phyloP scores from a whole-genome alignment of 768 basidiomycete species.

The Lanmaoa pseudosensibilis region DNA sequence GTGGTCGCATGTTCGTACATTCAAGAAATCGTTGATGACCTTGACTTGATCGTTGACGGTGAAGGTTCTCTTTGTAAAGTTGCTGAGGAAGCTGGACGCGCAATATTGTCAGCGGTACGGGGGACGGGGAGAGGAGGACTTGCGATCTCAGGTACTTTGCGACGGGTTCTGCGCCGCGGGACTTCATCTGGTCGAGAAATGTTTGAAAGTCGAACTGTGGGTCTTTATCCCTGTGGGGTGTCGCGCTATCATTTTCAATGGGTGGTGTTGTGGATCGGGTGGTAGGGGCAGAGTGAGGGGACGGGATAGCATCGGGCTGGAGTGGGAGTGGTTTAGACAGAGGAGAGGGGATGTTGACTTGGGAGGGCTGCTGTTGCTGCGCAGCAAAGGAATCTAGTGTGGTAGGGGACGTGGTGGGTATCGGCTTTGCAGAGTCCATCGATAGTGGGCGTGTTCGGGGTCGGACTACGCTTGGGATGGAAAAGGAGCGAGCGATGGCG shows the following conservation, averaged over 20 bases:
- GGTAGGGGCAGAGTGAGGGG: conserved; percentile 16
- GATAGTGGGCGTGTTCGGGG: conserved; percentile 3
- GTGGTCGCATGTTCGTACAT: conserved; percentile 41
- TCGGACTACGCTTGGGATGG: conserved; percentile 45
- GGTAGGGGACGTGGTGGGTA: conserved; percentile 2
- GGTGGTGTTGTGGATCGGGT: conserved; percentile 28
- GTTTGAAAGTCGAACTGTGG: conserved; percentile 87
- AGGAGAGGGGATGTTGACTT: not conserved
- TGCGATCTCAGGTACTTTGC: conserved; percentile 95
- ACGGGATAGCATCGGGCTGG: not conserved
- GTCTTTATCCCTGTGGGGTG: conserved; percentile 37
- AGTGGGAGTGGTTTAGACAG: not conserved
- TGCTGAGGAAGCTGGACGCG: conserved; percentile 76
- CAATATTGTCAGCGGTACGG: not conserved
- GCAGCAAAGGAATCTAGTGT: not conserved
- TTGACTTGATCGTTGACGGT: conserved; percentile 92
- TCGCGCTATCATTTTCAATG: conserved; percentile 7
- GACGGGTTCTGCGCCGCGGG: conserved; percentile 83
- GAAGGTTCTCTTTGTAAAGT: conserved; percentile 89
- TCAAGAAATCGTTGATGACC: conserved; percentile 91
- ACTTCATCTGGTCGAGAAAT: conserved; percentile 94
- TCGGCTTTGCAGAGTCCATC: conserved; percentile 5
- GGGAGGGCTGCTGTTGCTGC: conserved; percentile 1
- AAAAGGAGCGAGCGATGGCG: conserved; percentile 63
- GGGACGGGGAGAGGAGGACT: conserved; percentile 33